A percentile compares a stretch with the other conserved stretches of the same genome.
These are phyloP conservation scores for Aspergillus sp. DNA, from an alignment of 2,329 filamentous ascomycete genomes.

Conservation along the genomic window DNA sequence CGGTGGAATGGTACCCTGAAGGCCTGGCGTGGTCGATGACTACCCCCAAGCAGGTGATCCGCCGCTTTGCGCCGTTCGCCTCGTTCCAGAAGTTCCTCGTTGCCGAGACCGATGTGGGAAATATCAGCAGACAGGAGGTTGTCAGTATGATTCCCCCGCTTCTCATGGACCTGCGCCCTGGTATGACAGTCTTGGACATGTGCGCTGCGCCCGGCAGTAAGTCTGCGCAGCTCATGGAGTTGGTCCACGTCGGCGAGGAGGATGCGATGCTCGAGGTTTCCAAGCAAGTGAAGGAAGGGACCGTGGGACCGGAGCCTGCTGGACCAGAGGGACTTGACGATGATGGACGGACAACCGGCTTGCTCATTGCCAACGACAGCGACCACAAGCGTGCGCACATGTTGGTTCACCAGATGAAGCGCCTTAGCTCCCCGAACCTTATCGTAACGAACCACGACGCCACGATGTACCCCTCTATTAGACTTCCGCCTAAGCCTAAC, in stretches of 20 bases:
- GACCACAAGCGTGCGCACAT: constrained; percentile 97
- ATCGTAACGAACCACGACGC: constrained; percentile 98
- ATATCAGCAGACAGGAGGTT: constrained; percentile 95
- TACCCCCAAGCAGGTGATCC: constrained; percentile 91
- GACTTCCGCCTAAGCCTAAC: constrained; percentile 63
- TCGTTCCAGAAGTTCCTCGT: constrained; percentile 98
- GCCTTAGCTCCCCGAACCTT: constrained; percentile 91
- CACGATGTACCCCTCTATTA: constrained; percentile 90
- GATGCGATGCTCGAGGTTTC: constrained; percentile 74
- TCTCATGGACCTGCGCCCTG: constrained; percentile 84
- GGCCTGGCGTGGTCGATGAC: constrained; percentile 97
- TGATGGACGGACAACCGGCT: constrained; percentile 81
- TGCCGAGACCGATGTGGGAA: constrained; percentile 93
- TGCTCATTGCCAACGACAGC: constrained; percentile 92
- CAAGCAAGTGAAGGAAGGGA: constrained; percentile 61
- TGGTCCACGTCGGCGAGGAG: constrained; percentile 91
- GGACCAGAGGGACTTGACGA: constrained; percentile 62
- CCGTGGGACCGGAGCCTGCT: constrained; percentile 51
- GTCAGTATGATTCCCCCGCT: constrained; percentile 99
- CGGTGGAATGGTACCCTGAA: constrained; percentile 91
- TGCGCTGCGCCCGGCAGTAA: constrained; percentile 98
- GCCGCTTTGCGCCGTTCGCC: constrained; percentile 89
- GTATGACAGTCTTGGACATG: constrained; percentile 91
- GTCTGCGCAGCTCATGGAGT: constrained; percentile 90
- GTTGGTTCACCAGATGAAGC: constrained; percentile 96